Evolutionary conservation across 169 alveolate species (phyloP), one percentile per base, ranked within the genome.

Genomic region (Babesia bigemina): DNA sequence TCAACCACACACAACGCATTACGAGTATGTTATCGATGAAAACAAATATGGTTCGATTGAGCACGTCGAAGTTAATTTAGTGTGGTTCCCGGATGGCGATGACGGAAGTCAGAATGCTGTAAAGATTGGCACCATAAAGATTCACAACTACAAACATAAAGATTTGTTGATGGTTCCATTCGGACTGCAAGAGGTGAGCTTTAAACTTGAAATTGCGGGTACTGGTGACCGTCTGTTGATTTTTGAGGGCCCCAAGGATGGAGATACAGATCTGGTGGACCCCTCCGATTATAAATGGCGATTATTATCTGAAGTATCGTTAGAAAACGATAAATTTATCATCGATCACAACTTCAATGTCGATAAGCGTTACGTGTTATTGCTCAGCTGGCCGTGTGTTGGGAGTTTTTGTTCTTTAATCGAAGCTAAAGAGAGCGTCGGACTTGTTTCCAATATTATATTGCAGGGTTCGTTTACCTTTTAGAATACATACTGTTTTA

Each of bases 31-130:
- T 11, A 44, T 66, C 16, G 22, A 36, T 14, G 52, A 61, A 47
- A 63, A 55, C 28, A 36, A 53, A 16, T n/a, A 33, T n/a, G 21
- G 60, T 8, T 44, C 21, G 9, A 57, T 19, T 4, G 36, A 19
- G 12, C 3, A 33, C 16, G 16, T 11, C 0, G 22, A 9, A 24
- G 6, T 21, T 19, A 17, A 56, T 2, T 0, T 67, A 2, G 9
- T 52, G 11, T 67, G 76, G 76, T 16, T 53, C 42, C 76, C 76
- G 21, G 13, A 36, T 66, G 52, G 21, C 29, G 47, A n/a, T 9
- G 14, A n/a, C 24, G 14, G 60, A 33, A 12, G 17, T 13, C 21
- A 63, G 2, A 67, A 33, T n/a, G 22, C 0, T 29, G 57, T 67
- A 36, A 53, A 8, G 4, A 67, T 67, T 17, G 76, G 76, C 12